Percentiles rank a stretch among this genome's conserved stretches.
Evolutionary conservation across 2,329 filamentous ascomycete species (phyloP).

Genomic region (Mycosphaerelloides madeirae): DNA sequence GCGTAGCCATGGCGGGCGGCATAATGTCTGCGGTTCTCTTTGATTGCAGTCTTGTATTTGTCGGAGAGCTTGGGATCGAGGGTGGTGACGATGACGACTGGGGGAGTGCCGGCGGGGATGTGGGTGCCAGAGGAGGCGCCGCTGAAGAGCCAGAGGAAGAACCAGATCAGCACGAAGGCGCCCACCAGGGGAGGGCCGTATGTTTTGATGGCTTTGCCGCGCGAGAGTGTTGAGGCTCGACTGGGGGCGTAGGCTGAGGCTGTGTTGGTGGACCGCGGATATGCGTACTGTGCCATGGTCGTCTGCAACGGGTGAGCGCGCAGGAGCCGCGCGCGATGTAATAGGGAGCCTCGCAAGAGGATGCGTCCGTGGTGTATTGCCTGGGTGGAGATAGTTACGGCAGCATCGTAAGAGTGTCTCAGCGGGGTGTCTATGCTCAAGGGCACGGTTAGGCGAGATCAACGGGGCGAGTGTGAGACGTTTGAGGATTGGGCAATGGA

Average conservation of each 20-base stretch:
- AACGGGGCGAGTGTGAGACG: no score
- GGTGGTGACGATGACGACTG: constrained; percentile 76
- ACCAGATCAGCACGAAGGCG: constrained; percentile 21
- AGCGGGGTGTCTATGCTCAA: no score
- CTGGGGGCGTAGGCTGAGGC: constrained; percentile 63
- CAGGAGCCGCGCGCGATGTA: no score
- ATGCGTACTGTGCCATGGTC: constrained; percentile 66
- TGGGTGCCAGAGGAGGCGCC: constrained; percentile 5
- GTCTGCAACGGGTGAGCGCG: no score
- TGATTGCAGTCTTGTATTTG: constrained; percentile 67
- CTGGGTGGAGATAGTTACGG: no score
- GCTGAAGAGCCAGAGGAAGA: constrained; percentile 30
- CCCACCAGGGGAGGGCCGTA: constrained; percentile 46
- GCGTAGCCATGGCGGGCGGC: constrained; percentile 82
- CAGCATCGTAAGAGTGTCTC: no score
- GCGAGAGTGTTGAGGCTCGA: constrained; percentile 45
- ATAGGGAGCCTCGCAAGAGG: no score
- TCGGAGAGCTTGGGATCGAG: constrained; percentile 65
- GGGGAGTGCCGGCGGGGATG: constrained; percentile 43
- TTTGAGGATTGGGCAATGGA: no score
- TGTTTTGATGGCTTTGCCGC: constrained; percentile 21
- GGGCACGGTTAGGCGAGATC: no score
- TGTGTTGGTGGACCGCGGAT: constrained; percentile 70
- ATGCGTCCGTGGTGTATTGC: no score
- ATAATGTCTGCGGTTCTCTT: constrained; percentile 78